Base-by-base conservation (phyloP, 768 basidiomycete species). In the Mycena pura region DNA sequence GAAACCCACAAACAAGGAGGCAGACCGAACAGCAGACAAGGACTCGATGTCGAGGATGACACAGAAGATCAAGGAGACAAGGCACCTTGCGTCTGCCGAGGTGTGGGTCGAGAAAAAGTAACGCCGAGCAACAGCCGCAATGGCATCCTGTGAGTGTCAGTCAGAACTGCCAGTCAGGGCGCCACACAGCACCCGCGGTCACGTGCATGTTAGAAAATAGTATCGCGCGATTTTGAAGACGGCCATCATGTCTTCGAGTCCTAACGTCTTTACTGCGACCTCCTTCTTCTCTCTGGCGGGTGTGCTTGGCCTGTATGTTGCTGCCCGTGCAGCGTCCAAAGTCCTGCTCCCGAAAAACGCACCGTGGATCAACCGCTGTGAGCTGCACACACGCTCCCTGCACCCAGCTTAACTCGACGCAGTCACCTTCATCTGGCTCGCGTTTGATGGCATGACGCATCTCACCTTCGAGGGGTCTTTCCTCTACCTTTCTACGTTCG, bases 381-480 rank as follows among this genome's bases (percentile, higher is more conserved):
- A 52, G 44, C 34, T 22, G 15, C 24, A n/a, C 9, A 10, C 28
- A 8, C 27, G 10, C 3, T 5, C 5, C 32, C 19, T 11, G 14
- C 10, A n/a, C n/a, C n/a, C n/a, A n/a, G n/a, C n/a, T n/a, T n/a
- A n/a, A n/a, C n/a, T n/a, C n/a, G n/a, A 14, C 19, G 13, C 22
- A 61, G 61, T 65, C 63, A 86, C 89, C 10, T 93, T 92, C 74
- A 84, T 92, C 46, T 93, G 92, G 92, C 78, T 93, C 67, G 83
- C 89, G 21, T 93, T 93, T 66, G 91, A 93, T 71, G 91, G 85
- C 4, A 78, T 91, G 71, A 91, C 91, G 59, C 92, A 93, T 70
- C 90, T 92, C 72, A 78, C 79, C 0, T 86, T 91, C 57, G 92
- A 94, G 70, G 92, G 90, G 9, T 86, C 91, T 5, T 94, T 91